Evolutionary conservation across 441 rosid species (phyloP).

Genomic region (Kokia cookei): DNA sequence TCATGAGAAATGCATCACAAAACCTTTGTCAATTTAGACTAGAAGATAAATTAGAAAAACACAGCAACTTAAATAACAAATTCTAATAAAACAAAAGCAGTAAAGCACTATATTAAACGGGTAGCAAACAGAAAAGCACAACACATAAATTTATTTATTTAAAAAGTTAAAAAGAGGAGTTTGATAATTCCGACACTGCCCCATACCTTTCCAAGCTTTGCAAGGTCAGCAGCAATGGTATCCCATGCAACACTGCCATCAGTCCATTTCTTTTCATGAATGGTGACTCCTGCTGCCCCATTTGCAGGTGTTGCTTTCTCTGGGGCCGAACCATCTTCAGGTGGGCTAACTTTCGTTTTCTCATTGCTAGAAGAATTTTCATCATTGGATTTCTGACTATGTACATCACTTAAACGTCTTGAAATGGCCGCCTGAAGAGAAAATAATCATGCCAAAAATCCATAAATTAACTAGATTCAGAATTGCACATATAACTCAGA

Average conservation of each 20-base stretch:
- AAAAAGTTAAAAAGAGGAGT: background rate
- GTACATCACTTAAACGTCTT: conserved; percentile 76
- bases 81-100: background rate
- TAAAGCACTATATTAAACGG: background rate
- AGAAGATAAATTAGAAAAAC: background rate
- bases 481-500: background rate
- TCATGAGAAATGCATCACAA: background rate
- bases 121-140: background rate
- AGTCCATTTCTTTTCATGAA: conserved; percentile 89
- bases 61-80: background rate
- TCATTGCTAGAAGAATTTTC: conserved; percentile 40
- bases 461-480: background rate
- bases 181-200: background rate
- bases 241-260: conserved; percentile 71
- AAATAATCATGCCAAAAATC: background rate
- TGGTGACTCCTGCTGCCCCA: conserved; percentile 44
- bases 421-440: conserved; percentile 69
- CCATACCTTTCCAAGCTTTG: conserved; percentile 63
- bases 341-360: conserved; percentile 40
- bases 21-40: background rate
- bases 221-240: conserved; percentile 49
- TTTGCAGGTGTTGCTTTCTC: conserved; percentile 28
- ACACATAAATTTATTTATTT: background rate
- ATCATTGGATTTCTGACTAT: conserved; percentile 36
- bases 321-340: conserved; percentile 25